Conservation (phyloP, 257 asterid species). For the Ligustrum vulgare region DNA sequence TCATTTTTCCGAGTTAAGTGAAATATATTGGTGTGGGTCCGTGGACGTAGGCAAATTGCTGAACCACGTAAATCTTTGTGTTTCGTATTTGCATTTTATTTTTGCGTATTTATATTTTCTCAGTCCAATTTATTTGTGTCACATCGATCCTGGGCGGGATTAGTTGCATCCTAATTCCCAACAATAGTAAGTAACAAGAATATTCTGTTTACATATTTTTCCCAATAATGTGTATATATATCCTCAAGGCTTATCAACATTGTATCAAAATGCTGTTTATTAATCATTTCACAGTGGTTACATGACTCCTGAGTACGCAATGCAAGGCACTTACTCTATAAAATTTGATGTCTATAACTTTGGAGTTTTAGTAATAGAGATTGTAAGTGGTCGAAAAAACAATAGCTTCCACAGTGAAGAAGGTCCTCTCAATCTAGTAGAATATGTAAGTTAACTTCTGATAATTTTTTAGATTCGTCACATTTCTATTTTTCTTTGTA, state of each 20-base stretch:
- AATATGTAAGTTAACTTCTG: slow-evolving; percentile 42
- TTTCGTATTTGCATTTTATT: too few species aligned
- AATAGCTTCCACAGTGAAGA: slow-evolving; percentile 35
- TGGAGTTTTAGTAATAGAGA: slow-evolving; percentile 55
- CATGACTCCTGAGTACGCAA: slow-evolving; percentile 71
- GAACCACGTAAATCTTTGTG: too few species aligned
- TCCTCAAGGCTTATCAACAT: not conserved
- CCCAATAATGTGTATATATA: not conserved
- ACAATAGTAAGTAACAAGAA: too few species aligned
- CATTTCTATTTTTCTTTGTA: not conserved
- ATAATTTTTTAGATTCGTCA: not conserved
- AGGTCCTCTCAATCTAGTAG: slow-evolving; percentile 54
- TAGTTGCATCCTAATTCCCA: too few species aligned
- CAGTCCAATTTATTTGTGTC: too few species aligned
- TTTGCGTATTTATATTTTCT: too few species aligned
- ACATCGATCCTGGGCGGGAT: too few species aligned
- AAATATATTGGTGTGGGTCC: too few species aligned
- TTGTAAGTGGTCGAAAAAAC: slow-evolving; percentile 56
- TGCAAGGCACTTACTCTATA: slow-evolving; percentile 61
- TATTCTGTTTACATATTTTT: not conserved
- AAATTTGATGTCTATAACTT: slow-evolving; percentile 67
- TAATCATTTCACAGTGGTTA: slow-evolving; percentile 40
- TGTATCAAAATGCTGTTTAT: not conserved
- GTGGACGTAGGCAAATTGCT: too few species aligned
- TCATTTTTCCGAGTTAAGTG: too few species aligned